Conservation (phyloP, 129 eudicot species). For the Escallonia rubra region DNA sequence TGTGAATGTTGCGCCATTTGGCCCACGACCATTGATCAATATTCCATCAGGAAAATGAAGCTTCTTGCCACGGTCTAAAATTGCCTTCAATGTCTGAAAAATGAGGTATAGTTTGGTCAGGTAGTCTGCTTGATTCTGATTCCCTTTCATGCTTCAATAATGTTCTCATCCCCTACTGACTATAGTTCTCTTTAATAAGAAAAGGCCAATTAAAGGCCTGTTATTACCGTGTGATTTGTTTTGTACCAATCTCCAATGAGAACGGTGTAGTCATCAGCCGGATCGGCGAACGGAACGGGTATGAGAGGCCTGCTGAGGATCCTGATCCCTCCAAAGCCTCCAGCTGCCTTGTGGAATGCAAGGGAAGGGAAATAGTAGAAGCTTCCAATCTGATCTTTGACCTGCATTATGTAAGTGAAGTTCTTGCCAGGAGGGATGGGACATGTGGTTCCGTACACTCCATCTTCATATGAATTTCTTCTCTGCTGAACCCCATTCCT, state of each 20-base stretch:
- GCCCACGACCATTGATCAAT: conserved; percentile 67
- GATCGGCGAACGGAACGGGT: conserved; percentile 79
- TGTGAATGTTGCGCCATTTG: conserved; percentile 43
- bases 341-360: conserved; percentile 87
- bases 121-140: no score
- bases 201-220: no score
- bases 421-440: conserved; percentile 89
- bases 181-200: no score
- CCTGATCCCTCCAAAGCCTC: conserved; percentile 80
- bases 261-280: conserved; percentile 59
- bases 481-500: conserved; percentile 92
- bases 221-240: conserved; percentile 53
- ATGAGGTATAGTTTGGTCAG: not conserved
- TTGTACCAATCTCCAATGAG: conserved; percentile 92
- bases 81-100: conserved; percentile 39
- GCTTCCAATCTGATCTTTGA: conserved; percentile 92
- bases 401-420: conserved; percentile 73
- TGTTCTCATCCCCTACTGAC: no score
- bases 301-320: conserved; percentile 68
- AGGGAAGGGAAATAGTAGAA: conserved; percentile 81
- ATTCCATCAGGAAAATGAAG: conserved; percentile 57
- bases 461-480: conserved; percentile 78
- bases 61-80: conserved; percentile 53
- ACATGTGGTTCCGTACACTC: conserved; percentile 83
- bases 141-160: no score